Evolutionary conservation across 1,284 basidiomycete genomes (phyloP).

Genomic region (Moesziomyces aphidis): DNA sequence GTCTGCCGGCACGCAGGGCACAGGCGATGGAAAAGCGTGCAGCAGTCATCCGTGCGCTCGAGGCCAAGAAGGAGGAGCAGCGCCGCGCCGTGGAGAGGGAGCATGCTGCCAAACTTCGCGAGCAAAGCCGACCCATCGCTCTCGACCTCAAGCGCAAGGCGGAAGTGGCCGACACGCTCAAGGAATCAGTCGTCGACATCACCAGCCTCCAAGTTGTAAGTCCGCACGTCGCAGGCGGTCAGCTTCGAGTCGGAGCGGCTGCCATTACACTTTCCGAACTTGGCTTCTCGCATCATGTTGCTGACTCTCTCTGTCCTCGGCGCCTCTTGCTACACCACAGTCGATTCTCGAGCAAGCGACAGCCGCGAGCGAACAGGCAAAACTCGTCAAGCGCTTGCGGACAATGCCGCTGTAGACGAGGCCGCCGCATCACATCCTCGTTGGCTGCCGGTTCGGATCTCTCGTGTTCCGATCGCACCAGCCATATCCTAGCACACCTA

Average conservation of each 20-base stretch:
- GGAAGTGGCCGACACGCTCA: constrained; percentile 39
- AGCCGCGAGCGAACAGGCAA: constrained; percentile 42
- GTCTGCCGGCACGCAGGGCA: constrained; percentile 35
- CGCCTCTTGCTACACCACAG: constrained; percentile 2
- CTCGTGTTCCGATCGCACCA: not conserved
- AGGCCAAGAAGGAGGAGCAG: constrained; percentile 43
- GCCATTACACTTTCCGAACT: not conserved
- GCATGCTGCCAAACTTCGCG: constrained; percentile 19
- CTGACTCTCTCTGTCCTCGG: not conserved
- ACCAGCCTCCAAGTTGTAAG: constrained; percentile 44
- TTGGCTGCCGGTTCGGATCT: no score
- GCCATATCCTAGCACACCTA: not conserved
- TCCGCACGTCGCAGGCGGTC: not conserved
- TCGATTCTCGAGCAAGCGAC: constrained; percentile 49
- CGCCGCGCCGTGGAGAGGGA: constrained; percentile 27
- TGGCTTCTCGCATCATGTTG: not conserved
- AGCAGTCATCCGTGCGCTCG: constrained; percentile 31
- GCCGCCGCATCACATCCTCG: no score
- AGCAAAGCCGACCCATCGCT: constrained; percentile 24
- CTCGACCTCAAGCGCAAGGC: constrained; percentile 42
- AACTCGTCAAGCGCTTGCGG: constrained; percentile 43
- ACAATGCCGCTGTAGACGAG: constrained; percentile 27
- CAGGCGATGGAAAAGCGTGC: constrained; percentile 42
- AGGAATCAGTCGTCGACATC: constrained; percentile 39
- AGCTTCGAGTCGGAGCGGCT: not conserved